Conservation (phyloP, 805 yeast genomes). For the Saturnispora diversa region DNA sequence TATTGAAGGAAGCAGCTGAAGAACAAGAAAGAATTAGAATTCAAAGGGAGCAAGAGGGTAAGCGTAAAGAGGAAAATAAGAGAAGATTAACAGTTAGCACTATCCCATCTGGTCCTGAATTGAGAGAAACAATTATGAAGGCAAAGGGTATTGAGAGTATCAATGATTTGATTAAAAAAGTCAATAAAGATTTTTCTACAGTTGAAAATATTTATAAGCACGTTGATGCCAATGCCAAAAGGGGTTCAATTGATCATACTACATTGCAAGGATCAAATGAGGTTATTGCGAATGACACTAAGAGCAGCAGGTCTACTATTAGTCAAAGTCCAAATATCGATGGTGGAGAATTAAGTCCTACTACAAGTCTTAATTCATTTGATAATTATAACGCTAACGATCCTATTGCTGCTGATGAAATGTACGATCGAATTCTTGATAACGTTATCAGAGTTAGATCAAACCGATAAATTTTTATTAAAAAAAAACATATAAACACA, state of each 20-base stretch:
- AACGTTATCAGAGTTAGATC: constrained; percentile 60
- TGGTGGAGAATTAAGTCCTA: constrained; percentile 18
- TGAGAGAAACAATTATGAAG: constrained; percentile 54
- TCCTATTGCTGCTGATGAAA: constrained; percentile 46
- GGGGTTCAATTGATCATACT: background rate
- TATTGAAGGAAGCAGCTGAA: constrained; percentile 2
- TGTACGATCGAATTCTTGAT: constrained; percentile 62
- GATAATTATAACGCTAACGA: constrained; percentile 26
- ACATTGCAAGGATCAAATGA: too few species aligned
- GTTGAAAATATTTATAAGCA: constrained; percentile 23
- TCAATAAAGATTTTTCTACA: constrained; percentile 39
- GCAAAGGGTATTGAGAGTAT: constrained; percentile 72
- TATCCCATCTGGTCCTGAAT: constrained; percentile 47
- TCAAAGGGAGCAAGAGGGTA: constrained; percentile 9
- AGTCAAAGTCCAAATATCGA: background rate
- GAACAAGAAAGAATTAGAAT: constrained; percentile 9
- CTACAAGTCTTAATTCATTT: constrained; percentile 13
- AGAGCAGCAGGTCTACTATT: constrained; percentile 1
- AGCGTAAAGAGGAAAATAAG: constrained; percentile 11
- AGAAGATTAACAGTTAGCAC: constrained; percentile 23
- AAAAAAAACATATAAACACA: background rate
- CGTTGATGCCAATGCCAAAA: constrained; percentile 11
- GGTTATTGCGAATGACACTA: too few species aligned
- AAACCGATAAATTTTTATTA: constrained; percentile 25
- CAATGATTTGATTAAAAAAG: constrained; percentile 56